Base-by-base conservation (phyloP, 192 early-diverging fungal genomes). In the Linnemannia elongata region DNA sequence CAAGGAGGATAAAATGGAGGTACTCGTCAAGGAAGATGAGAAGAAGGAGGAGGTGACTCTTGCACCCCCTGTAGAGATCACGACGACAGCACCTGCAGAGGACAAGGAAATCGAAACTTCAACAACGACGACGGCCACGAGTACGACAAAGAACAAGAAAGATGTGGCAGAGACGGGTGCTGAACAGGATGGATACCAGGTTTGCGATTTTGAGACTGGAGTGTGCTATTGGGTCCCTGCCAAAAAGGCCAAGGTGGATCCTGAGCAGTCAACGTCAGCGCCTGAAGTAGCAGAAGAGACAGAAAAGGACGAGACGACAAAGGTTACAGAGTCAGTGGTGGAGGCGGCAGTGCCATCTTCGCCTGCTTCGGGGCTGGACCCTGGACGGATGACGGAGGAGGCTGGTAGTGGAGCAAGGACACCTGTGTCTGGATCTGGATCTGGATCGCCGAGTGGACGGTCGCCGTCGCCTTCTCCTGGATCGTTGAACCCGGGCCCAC, bases 221-320 rank as follows among this genome's bases (percentile, higher is more conserved):
- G 33, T 87, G 68, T 87, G 85, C 39, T 81, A 81, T 45, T 87
- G 85, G 85, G 80, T 87, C 12, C 85, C 85, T 27, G 70, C 79
- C 66, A 79, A 80, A 4, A 79, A 78, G 60, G 44, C 33, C 57
- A 83, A 77, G 54, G 30, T 47, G 15, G 41, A n/a, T n/a, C 20
- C 55, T 6, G 73, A 38, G 15, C 68, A 52, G 22, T 4, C 38
- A n/a, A 42, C 30, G 18, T 12, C 24, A 33, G n/a, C 42, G n/a
- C 13, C 52, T n/a, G 54, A 30, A 27, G 39, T 49, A 27, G 36
- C 10, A 30, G 41, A 54, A 17, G 47, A 52, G 68, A 24, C 78
- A 42, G 41, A 78, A 5, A 47, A 30, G 27, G 76, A 45, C 18
- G 76, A 72, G 20, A 22, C 30, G 22, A 52, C 71, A 54, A 63